Evolutionary conservation across 1,284 basidiomycete species (phyloP).

Genomic region (Marasmius fiardii): DNA sequence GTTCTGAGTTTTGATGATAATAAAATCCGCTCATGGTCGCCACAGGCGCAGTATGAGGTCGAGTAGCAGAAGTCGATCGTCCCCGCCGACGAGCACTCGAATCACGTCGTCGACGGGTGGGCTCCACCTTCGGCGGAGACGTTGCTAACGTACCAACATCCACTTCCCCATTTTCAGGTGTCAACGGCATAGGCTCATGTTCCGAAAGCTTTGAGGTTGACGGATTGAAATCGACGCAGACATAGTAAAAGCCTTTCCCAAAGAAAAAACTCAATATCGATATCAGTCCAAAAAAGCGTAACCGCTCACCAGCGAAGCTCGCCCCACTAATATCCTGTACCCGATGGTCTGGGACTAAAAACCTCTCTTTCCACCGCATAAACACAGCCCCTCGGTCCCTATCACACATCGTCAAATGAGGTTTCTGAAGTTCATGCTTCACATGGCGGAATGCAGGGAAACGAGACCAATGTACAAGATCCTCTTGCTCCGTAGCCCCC

Average conservation of each 20-base stretch:
- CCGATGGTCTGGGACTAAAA: conserved; percentile 90
- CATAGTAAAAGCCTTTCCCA: conserved; percentile 91
- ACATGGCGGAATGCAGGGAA: conserved; percentile 88
- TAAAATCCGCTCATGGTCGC: conserved; percentile 89
- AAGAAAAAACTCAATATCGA: conserved; percentile 18
- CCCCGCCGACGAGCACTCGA: conserved; percentile 38
- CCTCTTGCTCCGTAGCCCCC: conserved; percentile 85
- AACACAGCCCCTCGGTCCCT: conserved; percentile 77
- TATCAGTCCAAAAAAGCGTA: conserved; percentile 14
- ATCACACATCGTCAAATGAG: conserved; percentile 73
- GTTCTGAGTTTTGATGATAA: conserved; percentile 89
- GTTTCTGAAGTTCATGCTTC: conserved; percentile 69
- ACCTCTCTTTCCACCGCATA: conserved; percentile 97
- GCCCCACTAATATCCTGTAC: conserved; percentile 95
- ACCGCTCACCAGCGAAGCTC: conserved; percentile 82
- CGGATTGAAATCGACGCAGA: conserved; percentile 76
- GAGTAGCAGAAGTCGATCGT: conserved; percentile 37
- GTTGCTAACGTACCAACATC: conserved; percentile 18
- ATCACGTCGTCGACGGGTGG: conserved; percentile 37
- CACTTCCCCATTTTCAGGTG: conserved; percentile 28
- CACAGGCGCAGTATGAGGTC: conserved; percentile 38
- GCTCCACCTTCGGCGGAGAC: conserved; percentile 32
- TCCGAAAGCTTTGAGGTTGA: conserved; percentile 32
- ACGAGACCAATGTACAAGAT: conserved; percentile 87
- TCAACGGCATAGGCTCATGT: conserved; percentile 28